A percentile compares a stretch with the other conserved stretches of the same genome.
Evolutionary conservation across 2,329 filamentous ascomycete species (phyloP).

Genomic region (Venturia carpophila): DNA sequence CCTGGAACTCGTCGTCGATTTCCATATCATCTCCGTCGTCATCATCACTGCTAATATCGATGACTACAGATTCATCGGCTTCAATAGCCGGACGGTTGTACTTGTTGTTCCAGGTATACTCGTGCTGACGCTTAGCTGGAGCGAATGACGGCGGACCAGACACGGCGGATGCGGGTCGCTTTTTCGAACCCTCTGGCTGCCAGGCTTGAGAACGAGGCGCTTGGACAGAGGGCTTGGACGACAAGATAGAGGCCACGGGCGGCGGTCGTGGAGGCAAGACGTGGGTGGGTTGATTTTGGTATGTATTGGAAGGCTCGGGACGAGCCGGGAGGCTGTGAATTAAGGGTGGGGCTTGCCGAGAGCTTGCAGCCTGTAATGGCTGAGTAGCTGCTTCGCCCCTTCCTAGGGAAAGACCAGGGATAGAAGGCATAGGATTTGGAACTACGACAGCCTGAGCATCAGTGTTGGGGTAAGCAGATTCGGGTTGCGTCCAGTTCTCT

Average conservation of each 20-base stretch:
- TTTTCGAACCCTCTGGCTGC: background rate
- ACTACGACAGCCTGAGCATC: background rate
- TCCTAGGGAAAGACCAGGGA: constrained; percentile 9
- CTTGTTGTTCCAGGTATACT: background rate
- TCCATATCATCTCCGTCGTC: constrained; percentile 8
- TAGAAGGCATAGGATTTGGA: background rate
- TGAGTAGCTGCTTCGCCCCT: background rate
- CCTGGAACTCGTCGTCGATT: constrained; percentile 4
- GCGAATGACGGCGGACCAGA: background rate
- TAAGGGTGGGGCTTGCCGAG: background rate
- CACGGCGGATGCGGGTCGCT: constrained; percentile 14
- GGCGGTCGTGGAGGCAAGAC: background rate
- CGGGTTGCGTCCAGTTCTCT: constrained; percentile 1
- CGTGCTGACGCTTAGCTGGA: constrained; percentile 12
- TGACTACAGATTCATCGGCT: constrained; percentile 14
- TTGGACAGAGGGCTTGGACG: background rate
- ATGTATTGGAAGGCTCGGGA: background rate
- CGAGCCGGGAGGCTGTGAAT: background rate
- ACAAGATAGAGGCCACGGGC: background rate
- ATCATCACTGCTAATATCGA: constrained; percentile 18
- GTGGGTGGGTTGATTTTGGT: background rate
- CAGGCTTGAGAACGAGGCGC: background rate
- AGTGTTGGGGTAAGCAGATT: background rate
- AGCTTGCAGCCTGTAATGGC: background rate
- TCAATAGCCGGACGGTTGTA: background rate